A percentile compares a stretch with the other conserved stretches of the same genome.
Evolutionary conservation across 176 grass and related monocot genomes (phyloP).

Genomic region (Rhipidocladum racemiflorum): DNA sequence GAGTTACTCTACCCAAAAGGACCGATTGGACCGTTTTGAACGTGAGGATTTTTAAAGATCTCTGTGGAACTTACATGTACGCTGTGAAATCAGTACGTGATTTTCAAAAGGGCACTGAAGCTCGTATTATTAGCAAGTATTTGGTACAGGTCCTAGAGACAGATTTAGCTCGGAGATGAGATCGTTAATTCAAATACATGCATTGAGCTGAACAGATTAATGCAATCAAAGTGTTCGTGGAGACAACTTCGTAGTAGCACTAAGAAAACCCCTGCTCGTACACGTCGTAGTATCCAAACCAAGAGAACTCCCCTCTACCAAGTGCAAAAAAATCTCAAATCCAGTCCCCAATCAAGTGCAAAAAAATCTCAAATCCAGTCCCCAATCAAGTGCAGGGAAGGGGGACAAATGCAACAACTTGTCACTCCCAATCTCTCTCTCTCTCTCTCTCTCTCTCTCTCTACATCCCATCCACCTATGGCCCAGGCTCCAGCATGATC

Average conservation of each 20-base stretch:
- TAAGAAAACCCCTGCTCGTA: background rate
- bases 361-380: background rate
- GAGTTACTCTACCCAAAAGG: no score
- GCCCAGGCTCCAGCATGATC: slow-evolving; percentile 7
- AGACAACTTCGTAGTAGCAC: background rate
- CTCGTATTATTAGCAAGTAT: background rate
- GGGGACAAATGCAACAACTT: slow-evolving; percentile 38
- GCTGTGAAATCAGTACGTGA: no score
- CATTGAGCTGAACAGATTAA: background rate
- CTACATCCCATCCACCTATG: background rate
- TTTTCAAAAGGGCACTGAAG: no score
- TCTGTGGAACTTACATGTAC: no score
- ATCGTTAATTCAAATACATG: background rate
- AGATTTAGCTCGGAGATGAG: background rate
- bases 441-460: background rate
- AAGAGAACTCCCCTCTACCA: background rate
- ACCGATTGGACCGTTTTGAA: no score
- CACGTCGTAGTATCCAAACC: background rate
- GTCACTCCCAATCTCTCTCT: slow-evolving; percentile 7
- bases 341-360: slow-evolving; percentile 8
- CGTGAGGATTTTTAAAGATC: no score
- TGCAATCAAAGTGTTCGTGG: background rate
- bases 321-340: slow-evolving; percentile 14
- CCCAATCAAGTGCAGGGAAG: slow-evolving; percentile 36
- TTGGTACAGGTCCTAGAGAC: background rate